phyloP scores from a whole-genome alignment of 2,329 filamentous ascomycete species.

The Penicillium sp. region DNA sequence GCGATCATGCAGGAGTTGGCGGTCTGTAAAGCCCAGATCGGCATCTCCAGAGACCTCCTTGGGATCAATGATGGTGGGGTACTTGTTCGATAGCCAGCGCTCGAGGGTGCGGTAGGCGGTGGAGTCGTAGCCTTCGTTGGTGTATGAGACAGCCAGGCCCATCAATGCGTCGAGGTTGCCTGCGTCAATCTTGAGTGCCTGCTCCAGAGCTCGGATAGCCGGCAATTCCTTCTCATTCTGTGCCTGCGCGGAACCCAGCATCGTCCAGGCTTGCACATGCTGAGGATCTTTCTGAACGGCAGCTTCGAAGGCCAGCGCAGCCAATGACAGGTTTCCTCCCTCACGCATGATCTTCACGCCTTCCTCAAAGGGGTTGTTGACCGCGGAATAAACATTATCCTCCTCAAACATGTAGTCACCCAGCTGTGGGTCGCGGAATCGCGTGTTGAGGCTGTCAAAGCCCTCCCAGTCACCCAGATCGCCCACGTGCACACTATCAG shows the following conservation, averaged over 20 bases:
- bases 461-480: conserved; percentile 81
- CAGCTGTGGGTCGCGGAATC: conserved; percentile 75
- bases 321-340: conserved; percentile 91
- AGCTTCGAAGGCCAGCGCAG: conserved; percentile 92
- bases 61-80: conserved; percentile 79
- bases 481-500: conserved; percentile 62
- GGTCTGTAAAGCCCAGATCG: conserved; percentile 95
- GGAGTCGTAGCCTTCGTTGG: conserved; percentile 97
- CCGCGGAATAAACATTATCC: conserved; percentile 84
- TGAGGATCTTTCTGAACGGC: conserved; percentile 87
- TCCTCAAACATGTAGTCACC: conserved; percentile 95
- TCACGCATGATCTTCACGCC: conserved; percentile 91
- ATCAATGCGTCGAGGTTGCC: conserved; percentile 88
- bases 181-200: conserved; percentile 85
- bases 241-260: conserved; percentile 88
- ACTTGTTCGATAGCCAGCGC: conserved; percentile 95
- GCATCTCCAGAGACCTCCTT: conserved; percentile 73
- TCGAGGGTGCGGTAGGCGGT: conserved; percentile 96
- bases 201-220: conserved; percentile 90
- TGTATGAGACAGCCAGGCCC: conserved; percentile 95
- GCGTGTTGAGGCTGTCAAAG: conserved; percentile 73
- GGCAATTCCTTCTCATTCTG: conserved; percentile 99
- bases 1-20: conserved; percentile 84
- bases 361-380: conserved; percentile 87
- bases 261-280: conserved; percentile 92